These are phyloP conservation scores for Ascochyta lentis DNA, from an alignment of 2,329 filamentous ascomycete species.

Conservation along the genomic window DNA sequence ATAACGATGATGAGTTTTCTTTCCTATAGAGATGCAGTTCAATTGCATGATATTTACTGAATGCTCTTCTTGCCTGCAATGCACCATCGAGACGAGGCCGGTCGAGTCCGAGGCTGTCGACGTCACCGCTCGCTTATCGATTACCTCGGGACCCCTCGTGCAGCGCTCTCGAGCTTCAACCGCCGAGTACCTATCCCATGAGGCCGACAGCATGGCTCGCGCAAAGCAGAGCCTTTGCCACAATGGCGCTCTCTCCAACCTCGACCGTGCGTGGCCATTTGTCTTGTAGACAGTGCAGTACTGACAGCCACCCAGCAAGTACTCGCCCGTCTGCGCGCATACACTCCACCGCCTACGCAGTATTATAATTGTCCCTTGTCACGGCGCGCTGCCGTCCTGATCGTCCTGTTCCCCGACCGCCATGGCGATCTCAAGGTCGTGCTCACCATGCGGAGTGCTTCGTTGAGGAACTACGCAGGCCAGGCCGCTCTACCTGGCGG, in stretches of 20 bases:
- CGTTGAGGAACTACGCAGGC: conserved; percentile 67
- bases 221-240: conserved; percentile 34
- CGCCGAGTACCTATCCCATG: conserved; percentile 20
- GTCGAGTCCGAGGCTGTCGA: neutral
- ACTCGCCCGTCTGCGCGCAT: conserved; percentile 63
- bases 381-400: conserved; percentile 82
- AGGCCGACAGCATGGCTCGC: conserved; percentile 40
- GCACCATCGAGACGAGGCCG: too few relatives aligned
- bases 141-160: conserved; percentile 21
- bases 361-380: conserved; percentile 64
- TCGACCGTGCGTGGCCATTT: conserved; percentile 31
- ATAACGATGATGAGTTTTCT: conserved; percentile 50
- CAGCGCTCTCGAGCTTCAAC: conserved; percentile 13
- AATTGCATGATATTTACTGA: conserved; percentile 36
- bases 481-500: conserved; percentile 87
- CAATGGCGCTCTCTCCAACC: conserved; percentile 42
- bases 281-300: neutral
- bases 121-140: conserved; percentile 20
- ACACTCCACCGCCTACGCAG: conserved; percentile 62
- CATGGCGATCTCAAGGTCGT: conserved; percentile 76
- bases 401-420: conserved; percentile 86
- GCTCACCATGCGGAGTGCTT: conserved; percentile 66
- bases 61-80: too few relatives aligned
- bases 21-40: conserved; percentile 47
- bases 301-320: conserved; percentile 50